Percentiles rank a stretch among this genome's conserved stretches.
These are phyloP conservation scores for Tuber magnatum DNA, from an alignment of 495 filamentous ascomycete genomes.

Conservation along the genomic window DNA sequence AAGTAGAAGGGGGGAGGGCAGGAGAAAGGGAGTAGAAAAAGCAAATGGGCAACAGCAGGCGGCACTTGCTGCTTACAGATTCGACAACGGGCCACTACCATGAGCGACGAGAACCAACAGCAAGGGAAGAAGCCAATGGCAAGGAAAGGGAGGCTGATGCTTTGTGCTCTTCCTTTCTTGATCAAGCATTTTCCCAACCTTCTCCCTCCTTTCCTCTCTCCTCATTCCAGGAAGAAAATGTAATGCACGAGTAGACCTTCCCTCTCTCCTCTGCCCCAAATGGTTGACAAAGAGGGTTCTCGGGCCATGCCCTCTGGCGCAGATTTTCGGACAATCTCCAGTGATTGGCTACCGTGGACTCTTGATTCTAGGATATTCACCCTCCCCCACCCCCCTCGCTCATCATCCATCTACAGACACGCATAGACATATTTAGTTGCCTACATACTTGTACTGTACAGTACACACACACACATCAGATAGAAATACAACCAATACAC, in stretches of 20 bases:
- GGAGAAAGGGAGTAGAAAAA: slow-evolving; percentile 28
- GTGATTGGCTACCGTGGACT: not conserved
- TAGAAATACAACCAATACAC: not conserved
- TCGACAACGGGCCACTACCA: slow-evolving; percentile 27
- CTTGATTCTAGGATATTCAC: not conserved
- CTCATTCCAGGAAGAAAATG: not conserved
- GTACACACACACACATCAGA: not conserved
- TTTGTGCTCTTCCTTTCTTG: not conserved
- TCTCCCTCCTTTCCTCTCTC: not conserved
- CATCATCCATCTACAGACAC: not conserved
- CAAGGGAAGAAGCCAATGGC: not conserved
- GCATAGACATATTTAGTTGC: not conserved
- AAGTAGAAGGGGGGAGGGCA: slow-evolving; percentile 38
- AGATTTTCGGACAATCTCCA: not conserved
- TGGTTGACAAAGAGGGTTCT: not conserved
- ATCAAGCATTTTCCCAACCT: not conserved
- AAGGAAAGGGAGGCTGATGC: slow-evolving; percentile 2
- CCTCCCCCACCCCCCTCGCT: not conserved
- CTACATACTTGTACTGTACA: not conserved
- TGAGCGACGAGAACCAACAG: slow-evolving; percentile 1
- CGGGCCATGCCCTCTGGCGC: not conserved
- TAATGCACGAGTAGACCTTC: not conserved
- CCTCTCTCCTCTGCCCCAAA: not conserved
- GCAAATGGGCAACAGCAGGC: slow-evolving; percentile 32
- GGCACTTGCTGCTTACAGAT: slow-evolving; percentile 28